Conservation (phyloP, 2,329 filamentous ascomycete genomes). For the Phyllachora maydis region DNA sequence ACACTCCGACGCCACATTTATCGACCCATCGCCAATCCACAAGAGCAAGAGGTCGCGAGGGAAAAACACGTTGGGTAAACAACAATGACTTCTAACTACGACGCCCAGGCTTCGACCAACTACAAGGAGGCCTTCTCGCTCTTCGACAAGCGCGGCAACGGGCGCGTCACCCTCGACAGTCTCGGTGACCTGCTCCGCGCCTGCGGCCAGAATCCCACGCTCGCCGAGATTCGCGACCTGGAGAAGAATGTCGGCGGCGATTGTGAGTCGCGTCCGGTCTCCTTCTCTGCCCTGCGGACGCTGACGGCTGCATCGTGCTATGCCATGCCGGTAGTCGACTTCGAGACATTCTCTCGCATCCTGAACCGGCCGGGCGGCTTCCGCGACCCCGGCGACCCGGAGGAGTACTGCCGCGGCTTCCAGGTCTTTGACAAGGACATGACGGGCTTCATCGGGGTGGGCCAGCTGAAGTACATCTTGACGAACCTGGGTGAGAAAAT, state of each 20-base stretch:
- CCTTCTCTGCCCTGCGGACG: background rate
- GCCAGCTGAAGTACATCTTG: constrained; percentile 92
- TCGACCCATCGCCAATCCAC: constrained; percentile 1
- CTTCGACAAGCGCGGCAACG: constrained; percentile 97
- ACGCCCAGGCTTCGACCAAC: constrained; percentile 63
- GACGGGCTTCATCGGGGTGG: constrained; percentile 93
- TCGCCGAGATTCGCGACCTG: constrained; percentile 79
- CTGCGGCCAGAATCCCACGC: constrained; percentile 93
- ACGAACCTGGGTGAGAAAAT: constrained; percentile 99
- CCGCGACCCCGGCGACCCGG: constrained; percentile 91
- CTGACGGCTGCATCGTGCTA: too few relatives aligned
- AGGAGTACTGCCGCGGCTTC: constrained; percentile 96
- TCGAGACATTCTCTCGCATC: constrained; percentile 89
- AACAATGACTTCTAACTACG: constrained; percentile 30
- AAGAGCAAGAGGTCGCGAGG: too few relatives aligned
- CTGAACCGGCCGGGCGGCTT: constrained; percentile 96
- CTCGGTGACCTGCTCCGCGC: constrained; percentile 89
- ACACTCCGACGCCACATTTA: too few relatives aligned
- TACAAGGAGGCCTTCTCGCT: constrained; percentile 99
- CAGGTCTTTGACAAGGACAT: constrained; percentile 99
- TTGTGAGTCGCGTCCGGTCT: constrained; percentile 42
- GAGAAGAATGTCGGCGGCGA: constrained; percentile 80
- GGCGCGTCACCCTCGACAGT: constrained; percentile 68
- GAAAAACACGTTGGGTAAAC: too few relatives aligned
- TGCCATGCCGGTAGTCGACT: constrained; percentile 95